Percentiles rank a stretch among this genome's conserved stretches.
These are phyloP conservation scores for Acanthamoeba lenticulata DNA, from an alignment of 208 protist species.

Conservation along the genomic window DNA sequence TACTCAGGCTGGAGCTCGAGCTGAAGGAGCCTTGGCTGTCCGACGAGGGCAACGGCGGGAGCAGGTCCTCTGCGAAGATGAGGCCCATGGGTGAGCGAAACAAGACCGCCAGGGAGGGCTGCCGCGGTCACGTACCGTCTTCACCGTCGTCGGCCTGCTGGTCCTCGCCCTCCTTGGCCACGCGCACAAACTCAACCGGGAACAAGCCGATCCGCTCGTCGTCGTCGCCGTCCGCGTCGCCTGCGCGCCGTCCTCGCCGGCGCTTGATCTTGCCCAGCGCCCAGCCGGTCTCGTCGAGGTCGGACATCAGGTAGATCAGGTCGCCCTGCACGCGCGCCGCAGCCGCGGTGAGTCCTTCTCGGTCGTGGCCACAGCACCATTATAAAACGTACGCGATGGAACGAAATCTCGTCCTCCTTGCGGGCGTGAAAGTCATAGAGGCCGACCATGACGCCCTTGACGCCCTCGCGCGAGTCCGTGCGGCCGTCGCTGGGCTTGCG, in stretches of 20 bases:
- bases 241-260: too few relatives aligned
- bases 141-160: neutral
- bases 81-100: neutral
- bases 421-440: constrained; percentile 28
- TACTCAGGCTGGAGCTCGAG: neutral
- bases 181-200: constrained; percentile 43
- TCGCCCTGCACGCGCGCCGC: neutral
- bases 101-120: neutral
- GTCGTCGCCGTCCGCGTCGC: neutral
- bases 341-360: too few relatives aligned
- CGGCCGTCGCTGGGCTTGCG: neutral
- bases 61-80: neutral
- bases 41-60: neutral
- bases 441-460: constrained; percentile 21
- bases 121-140: neutral
- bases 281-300: constrained; percentile 50
- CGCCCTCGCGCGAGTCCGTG: constrained; percentile 1
- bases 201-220: constrained; percentile 30
- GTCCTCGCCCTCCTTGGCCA: neutral
- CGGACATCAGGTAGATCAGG: constrained; percentile 52
- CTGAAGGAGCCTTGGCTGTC: neutral
- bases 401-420: constrained; percentile 29
- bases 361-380: neutral
- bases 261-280: constrained; percentile 38
- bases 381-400: neutral